phyloP scores from a whole-genome alignment of 2,329 filamentous ascomycete genomes.

The Aspergillus pseudonomiae region DNA sequence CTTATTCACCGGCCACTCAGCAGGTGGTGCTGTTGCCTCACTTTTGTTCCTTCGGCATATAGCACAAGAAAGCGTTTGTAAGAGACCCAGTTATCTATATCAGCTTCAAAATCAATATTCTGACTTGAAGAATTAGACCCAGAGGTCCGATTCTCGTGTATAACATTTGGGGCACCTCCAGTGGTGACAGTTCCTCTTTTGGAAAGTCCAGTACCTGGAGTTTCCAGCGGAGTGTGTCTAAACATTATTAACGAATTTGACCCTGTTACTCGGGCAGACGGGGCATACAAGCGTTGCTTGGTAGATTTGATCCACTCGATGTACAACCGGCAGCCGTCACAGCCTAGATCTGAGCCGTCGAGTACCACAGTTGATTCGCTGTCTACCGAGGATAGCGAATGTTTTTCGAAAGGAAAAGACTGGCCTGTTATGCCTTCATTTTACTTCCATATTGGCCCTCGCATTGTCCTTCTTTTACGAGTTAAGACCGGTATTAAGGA shows the following conservation, averaged over 20 bases:
- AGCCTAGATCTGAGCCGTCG: background rate
- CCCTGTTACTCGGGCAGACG: constrained; percentile 10
- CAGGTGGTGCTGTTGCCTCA: constrained; percentile 10
- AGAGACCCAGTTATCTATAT: too few relatives aligned
- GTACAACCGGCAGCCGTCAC: background rate
- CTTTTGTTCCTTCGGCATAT: constrained; percentile 9
- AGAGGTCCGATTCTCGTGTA: constrained; percentile 5
- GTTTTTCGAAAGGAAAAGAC: background rate
- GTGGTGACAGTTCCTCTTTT: background rate
- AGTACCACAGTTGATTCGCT: background rate
- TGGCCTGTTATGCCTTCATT: background rate
- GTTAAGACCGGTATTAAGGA: background rate
- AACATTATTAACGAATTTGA: constrained; percentile 12
- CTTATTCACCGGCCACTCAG: constrained; percentile 8
- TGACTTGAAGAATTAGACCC: background rate
- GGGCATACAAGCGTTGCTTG: background rate
- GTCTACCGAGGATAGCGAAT: background rate
- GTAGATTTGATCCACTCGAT: constrained; percentile 1
- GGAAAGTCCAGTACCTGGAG: background rate
- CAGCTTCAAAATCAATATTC: background rate
- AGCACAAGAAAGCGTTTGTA: background rate
- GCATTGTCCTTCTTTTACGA: background rate
- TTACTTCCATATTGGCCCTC: background rate
- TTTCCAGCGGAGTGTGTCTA: background rate
- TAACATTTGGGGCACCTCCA: constrained; percentile 9